Base-by-base conservation (phyloP, 306 rosid species). In the Lotus japonicus region DNA sequence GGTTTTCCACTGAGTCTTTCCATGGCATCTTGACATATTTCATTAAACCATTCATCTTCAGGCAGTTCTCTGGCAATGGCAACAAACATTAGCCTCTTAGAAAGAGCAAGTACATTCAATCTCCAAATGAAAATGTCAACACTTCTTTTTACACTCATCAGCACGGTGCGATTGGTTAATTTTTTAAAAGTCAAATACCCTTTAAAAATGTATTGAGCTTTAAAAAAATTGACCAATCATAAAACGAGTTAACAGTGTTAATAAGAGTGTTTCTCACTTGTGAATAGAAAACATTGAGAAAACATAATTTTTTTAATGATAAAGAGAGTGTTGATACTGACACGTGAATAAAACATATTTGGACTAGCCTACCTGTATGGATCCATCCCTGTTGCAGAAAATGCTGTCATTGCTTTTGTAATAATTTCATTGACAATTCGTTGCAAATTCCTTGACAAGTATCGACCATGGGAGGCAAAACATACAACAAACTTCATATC, bases 401-500 rank as follows among this genome's bases (percentile, higher is more conserved):
- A 83, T 74, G 97, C 92, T 16, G 91, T 57, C 83, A 95, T 83
- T 66, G 97, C 96, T 78, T 87, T 95, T 11, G 96, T 82, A 80
- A 95, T 95, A 71, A 91, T 95, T 82, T 95, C 99, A 66, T 83
- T 89, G 26, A 89, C 87, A 49, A 75, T 90, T 26, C 96, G 83
- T 76, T 84, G 90, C 85, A 95, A 82, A 71, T 88, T 91, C 64
- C 99, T 80, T 55, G 97, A 91, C 72, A 87, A 77, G 83, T 87
- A 95, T 28, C 97, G 97, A 23, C 96, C 89, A 59, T 95, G 95
- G 79, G 95, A 84, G 68, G 96, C 96, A 81, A 95, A 95, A 81
- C 88, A 82, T 59, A 85, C 81, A 57, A 91, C 99, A n/a, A 95
- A 95, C 86, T 88, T 95, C 99, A 95, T 95, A 72, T 95, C 99